A percentile compares a stretch with the other conserved stretches of the same genome.
These are phyloP conservation scores for Amylocarpus encephaloides DNA, from an alignment of 2,329 filamentous ascomycete genomes.

Conservation along the genomic window DNA sequence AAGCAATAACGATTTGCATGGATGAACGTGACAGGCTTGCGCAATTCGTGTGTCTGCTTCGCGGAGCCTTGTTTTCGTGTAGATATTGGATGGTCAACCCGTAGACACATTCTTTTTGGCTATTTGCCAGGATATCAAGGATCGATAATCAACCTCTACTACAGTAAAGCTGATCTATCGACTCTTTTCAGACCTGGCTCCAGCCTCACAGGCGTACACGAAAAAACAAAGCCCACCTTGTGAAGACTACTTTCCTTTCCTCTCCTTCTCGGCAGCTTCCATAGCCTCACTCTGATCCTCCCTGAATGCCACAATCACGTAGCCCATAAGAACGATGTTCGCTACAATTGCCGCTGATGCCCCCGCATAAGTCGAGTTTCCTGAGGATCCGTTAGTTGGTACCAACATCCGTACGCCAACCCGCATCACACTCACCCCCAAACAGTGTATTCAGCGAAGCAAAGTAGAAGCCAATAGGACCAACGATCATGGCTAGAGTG, in stretches of 20 bases:
- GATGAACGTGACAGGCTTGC: too few species aligned
- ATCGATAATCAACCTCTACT: too few species aligned
- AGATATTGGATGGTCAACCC: too few species aligned
- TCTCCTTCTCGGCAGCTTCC: slow-evolving; percentile 40
- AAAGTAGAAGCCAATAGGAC: slow-evolving; percentile 88
- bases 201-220: too few species aligned
- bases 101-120: too few species aligned
- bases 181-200: neutral
- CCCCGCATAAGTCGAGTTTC: slow-evolving; percentile 83
- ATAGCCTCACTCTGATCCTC: slow-evolving; percentile 58
- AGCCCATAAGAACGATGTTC: slow-evolving; percentile 85
- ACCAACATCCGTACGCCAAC: neutral
- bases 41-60: too few species aligned
- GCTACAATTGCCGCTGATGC: slow-evolving; percentile 81
- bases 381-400: slow-evolving; percentile 39
- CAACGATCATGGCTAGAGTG: slow-evolving; percentile 81
- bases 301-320: slow-evolving; percentile 83
- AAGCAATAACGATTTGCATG: too few species aligned
- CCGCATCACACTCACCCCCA: slow-evolving; percentile 49
- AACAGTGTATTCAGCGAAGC: slow-evolving; percentile 71
- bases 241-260: slow-evolving; percentile 17
- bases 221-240: neutral
- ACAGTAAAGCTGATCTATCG: neutral
- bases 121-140: too few species aligned
- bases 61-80: too few species aligned